These are phyloP conservation scores for Sphaceloma murrayae DNA, from an alignment of 2,329 filamentous ascomycete species.

Conservation along the genomic window DNA sequence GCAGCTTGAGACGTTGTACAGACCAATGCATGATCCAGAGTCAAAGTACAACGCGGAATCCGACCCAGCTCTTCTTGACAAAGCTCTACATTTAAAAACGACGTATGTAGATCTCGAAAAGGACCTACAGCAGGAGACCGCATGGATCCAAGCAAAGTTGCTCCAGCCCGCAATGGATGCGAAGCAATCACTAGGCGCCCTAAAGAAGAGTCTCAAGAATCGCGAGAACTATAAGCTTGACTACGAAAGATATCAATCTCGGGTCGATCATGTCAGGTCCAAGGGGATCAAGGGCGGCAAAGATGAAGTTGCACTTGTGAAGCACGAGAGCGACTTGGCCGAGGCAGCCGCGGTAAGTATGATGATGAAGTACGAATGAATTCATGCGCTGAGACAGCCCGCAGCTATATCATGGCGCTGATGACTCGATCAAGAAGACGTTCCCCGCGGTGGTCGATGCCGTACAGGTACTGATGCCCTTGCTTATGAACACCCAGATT, in stretches of 20 bases:
- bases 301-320: constrained; percentile 61
- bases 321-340: constrained; percentile 61
- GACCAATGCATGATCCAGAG: constrained; percentile 60
- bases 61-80: constrained; percentile 49
- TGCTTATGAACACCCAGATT: constrained; percentile 59
- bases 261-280: constrained; percentile 57
- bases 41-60: constrained; percentile 46
- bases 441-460: constrained; percentile 63
- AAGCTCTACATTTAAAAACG: constrained; percentile 55
- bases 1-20: constrained; percentile 64
- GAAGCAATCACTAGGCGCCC: constrained; percentile 55
- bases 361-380: not conserved
- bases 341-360: constrained; percentile 51
- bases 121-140: constrained; percentile 63
- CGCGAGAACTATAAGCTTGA: constrained; percentile 62
- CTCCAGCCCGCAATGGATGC: constrained; percentile 61
- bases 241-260: constrained; percentile 66
- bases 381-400: constrained; percentile 11
- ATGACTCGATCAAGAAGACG: constrained; percentile 61
- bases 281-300: constrained; percentile 62
- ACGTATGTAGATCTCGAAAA: constrained; percentile 61
- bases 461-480: constrained; percentile 63
- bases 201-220: constrained; percentile 78
- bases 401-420: constrained; percentile 61
- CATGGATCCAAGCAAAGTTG: constrained; percentile 59